phyloP scores from a whole-genome alignment of 2,329 filamentous ascomycete genomes.

The Phaeosphaeriaceae sp. region DNA sequence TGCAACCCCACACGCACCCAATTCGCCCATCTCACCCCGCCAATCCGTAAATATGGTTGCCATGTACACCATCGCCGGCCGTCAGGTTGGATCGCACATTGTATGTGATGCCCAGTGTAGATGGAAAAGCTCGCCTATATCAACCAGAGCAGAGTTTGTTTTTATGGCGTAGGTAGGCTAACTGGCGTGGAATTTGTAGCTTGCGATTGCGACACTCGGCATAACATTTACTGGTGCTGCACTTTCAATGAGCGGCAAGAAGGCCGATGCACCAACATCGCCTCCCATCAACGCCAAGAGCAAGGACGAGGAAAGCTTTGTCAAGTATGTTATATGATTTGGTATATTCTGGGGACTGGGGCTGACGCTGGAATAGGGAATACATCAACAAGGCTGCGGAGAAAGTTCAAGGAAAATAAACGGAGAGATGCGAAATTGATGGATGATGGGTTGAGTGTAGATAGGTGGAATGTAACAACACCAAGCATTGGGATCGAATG shows the following conservation, averaged over 20 bases:
- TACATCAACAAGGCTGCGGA: constrained; percentile 49
- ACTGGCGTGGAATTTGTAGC: constrained; percentile 51
- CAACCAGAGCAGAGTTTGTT: no score
- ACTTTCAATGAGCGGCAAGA: constrained; percentile 48
- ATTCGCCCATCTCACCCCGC: constrained; percentile 17
- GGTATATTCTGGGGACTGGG: no score
- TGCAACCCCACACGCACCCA: constrained; percentile 31
- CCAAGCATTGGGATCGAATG: no score
- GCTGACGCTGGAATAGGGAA: constrained; percentile 34
- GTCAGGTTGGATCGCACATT: constrained; percentile 61
- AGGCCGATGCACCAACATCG: constrained; percentile 47
- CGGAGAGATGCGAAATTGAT: background rate
- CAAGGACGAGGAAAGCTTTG: constrained; percentile 72
- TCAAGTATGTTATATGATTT: constrained; percentile 69
- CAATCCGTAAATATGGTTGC: constrained; percentile 55
- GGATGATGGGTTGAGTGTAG: constrained; percentile 20
- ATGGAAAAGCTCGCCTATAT: constrained; percentile 15
- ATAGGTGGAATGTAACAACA: constrained; percentile 12
- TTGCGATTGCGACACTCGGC: constrained; percentile 63
- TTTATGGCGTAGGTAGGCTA: no score
- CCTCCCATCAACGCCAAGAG: constrained; percentile 69
- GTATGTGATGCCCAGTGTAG: constrained; percentile 49
- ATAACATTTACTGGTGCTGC: constrained; percentile 44
- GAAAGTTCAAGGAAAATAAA: constrained; percentile 29
- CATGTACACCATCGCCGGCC: constrained; percentile 59